Conservation (phyloP, 345 rosid species). For the Citrus sp. region DNA sequence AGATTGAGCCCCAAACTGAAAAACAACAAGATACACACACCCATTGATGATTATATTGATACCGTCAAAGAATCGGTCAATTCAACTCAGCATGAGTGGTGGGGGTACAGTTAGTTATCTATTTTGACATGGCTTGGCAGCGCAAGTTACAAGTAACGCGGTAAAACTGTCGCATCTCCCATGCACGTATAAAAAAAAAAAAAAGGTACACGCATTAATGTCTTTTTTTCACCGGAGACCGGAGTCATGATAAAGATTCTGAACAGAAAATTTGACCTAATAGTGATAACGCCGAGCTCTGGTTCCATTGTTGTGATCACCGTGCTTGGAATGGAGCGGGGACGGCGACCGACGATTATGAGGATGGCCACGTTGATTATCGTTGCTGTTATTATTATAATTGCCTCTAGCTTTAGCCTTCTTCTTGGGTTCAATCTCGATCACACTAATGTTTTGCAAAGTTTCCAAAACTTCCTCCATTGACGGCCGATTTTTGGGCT, state of each 20-base stretch:
- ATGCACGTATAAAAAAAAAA: neutral
- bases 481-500: conserved; percentile 65
- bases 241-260: too few relatives aligned
- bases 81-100: neutral
- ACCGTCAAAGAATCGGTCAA: too few relatives aligned
- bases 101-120: neutral
- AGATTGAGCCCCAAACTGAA: too few relatives aligned
- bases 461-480: conserved; percentile 59
- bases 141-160: neutral
- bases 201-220: too few relatives aligned
- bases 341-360: neutral
- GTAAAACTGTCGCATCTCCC: neutral
- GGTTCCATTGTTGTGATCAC: neutral
- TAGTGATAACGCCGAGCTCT: neutral
- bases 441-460: conserved; percentile 33
- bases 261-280: neutral
- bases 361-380: neutral
- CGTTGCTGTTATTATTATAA: neutral
- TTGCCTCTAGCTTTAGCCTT: conserved; percentile 2
- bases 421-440: conserved; percentile 33
- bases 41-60: too few relatives aligned
- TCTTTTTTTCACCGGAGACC: too few relatives aligned
- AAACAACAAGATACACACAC: too few relatives aligned
- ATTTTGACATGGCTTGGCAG: neutral
- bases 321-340: conserved; percentile 9